These are phyloP conservation scores for Trichomonas gallinae DNA, from an alignment of 208 protist genomes.

Conservation along the genomic window DNA sequence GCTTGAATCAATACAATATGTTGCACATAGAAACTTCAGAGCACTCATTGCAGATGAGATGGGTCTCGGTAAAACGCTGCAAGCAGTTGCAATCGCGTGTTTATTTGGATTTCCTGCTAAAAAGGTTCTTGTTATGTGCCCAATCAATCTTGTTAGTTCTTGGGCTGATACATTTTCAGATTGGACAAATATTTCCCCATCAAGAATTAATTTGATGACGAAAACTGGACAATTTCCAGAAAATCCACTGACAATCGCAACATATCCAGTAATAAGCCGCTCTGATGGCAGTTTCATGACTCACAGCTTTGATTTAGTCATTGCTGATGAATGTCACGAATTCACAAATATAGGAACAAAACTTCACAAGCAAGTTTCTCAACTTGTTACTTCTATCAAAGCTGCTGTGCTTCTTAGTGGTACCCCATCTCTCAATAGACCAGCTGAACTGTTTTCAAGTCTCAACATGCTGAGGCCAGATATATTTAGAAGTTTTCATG, in stretches of 20 bases:
- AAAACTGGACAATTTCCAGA: background rate
- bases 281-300: background rate
- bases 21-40: background rate
- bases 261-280: background rate
- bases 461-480: constrained; percentile 8
- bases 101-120: constrained; percentile 25
- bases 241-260: background rate
- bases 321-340: constrained; percentile 38
- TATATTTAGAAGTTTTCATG: constrained; percentile 22
- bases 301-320: constrained; percentile 29
- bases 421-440: constrained; percentile 31
- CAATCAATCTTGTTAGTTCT: background rate
- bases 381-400: constrained; percentile 22
- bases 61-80: constrained; percentile 45
- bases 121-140: constrained; percentile 36
- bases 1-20: background rate
- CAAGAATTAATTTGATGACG: background rate
- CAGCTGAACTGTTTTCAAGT: constrained; percentile 36
- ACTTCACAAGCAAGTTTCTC: constrained; percentile 26
- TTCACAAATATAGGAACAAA: constrained; percentile 35
- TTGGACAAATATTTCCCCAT: background rate
- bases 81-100: constrained; percentile 28
- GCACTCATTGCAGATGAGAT: constrained; percentile 44
- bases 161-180: constrained; percentile 24
- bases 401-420: constrained; percentile 35